phyloP scores from a whole-genome alignment of 2,329 filamentous ascomycete genomes.

The Hymenoscyphus repandus region DNA sequence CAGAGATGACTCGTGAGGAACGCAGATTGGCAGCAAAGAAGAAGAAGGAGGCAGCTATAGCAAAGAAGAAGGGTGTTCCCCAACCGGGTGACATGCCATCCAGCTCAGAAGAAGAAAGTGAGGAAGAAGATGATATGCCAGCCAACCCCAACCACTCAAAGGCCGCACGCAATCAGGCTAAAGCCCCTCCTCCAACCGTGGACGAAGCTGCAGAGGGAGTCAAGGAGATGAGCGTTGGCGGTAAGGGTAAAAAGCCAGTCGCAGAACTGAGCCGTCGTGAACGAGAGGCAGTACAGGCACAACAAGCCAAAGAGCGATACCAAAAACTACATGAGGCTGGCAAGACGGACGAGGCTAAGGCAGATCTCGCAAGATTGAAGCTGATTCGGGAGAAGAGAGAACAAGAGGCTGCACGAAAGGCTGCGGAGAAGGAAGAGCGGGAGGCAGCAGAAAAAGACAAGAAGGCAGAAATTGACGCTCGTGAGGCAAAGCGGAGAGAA shows the following conservation, averaged over 20 bases:
- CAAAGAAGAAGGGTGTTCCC: conserved; percentile 64
- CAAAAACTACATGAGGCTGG: conserved; percentile 88
- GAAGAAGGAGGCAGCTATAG: conserved; percentile 83
- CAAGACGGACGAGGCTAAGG: conserved; percentile 93
- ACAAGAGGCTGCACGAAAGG: conserved; percentile 74
- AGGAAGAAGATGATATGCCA: conserved; percentile 60
- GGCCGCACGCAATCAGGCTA: conserved; percentile 57
- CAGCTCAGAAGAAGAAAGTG: conserved; percentile 55
- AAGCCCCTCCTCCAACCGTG: conserved; percentile 36
- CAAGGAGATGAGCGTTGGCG: conserved; percentile 45
- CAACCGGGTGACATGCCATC: conserved; percentile 83
- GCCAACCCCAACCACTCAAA: conserved; percentile 91
- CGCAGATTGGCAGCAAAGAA: conserved; percentile 84
- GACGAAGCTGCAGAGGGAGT: conserved; percentile 50
- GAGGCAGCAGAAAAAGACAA: conserved; percentile 35
- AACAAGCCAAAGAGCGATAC: conserved; percentile 84
- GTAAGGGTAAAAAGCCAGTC: conserved; percentile 36
- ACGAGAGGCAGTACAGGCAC: conserved; percentile 76
- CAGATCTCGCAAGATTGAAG: conserved; percentile 77
- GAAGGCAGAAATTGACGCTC: conserved; percentile 42
- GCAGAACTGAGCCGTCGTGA: conserved; percentile 61
- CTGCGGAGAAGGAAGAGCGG: conserved; percentile 39
- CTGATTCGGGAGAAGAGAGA: conserved; percentile 82
- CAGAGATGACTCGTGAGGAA: conserved; percentile 73
- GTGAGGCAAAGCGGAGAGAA: conserved; percentile 38